These are phyloP conservation scores for Heracleum sosnowskyi DNA, from an alignment of 129 eudicot species.

Conservation along the genomic window DNA sequence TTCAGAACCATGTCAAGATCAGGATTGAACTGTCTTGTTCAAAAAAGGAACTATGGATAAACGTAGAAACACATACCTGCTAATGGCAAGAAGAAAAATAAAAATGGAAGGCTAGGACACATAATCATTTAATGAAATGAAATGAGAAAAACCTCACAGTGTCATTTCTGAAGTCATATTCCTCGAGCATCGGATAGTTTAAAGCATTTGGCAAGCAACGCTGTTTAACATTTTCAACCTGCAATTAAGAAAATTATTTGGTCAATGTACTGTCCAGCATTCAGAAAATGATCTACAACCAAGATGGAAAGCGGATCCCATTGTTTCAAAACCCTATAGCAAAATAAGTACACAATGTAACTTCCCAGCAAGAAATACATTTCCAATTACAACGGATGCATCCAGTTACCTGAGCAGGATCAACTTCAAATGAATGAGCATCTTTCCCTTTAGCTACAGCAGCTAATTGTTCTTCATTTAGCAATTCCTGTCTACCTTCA, in stretches of 20 bases:
- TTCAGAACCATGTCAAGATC: conserved; percentile 94
- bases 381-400: not conserved
- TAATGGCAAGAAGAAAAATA: not conserved
- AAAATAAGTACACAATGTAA: not conserved
- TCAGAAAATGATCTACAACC: not conserved
- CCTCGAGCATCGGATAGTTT: conserved; percentile 97
- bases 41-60: not conserved
- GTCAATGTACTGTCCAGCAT: not conserved
- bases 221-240: conserved; percentile 98
- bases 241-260: conserved; percentile 13
- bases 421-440: conserved; percentile 81
- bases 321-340: not conserved
- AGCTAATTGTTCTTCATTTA: conserved; percentile 78
- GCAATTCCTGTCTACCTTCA: conserved; percentile 69
- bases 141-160: conserved; percentile 40
- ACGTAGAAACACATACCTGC: not conserved
- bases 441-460: conserved; percentile 96
- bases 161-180: conserved; percentile 91
- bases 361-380: not conserved
- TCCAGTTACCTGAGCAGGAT: conserved; percentile 60
- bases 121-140: not conserved
- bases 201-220: conserved; percentile 91
- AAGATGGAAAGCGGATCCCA: not conserved
- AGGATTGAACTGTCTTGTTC: conserved; percentile 68
- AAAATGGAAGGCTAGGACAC: not conserved